A percentile compares a stretch with the other conserved stretches of the same genome.
Evolutionary conservation across 805 yeast genomes (phyloP).

Genomic region (Alloascoidea africana): DNA sequence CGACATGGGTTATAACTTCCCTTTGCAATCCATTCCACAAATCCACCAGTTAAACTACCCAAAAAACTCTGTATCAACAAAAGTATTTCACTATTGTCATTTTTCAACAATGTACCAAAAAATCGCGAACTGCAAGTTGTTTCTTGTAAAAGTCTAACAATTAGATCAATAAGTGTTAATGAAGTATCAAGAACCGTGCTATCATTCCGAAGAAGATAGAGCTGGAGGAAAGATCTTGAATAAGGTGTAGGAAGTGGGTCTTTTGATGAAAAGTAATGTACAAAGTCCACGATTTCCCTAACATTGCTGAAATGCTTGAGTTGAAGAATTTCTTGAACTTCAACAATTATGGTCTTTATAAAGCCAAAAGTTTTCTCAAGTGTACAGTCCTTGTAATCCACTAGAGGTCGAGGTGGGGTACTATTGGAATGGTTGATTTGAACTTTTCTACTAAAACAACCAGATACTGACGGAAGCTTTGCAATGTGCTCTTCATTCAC

Average conservation of each 20-base stretch:
- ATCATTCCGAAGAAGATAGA: constrained; percentile 49
- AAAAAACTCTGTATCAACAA: not conserved
- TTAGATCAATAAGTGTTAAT: not conserved
- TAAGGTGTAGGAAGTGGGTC: constrained; percentile 11
- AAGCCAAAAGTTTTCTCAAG: constrained; percentile 10
- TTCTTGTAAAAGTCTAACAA: not conserved
- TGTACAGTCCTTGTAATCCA: constrained; percentile 11
- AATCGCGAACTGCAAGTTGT: not conserved
- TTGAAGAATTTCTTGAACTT: constrained; percentile 18
- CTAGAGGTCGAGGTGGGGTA: constrained; percentile 26
- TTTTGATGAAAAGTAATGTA: not conserved
- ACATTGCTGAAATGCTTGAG: not conserved
- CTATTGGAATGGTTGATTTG: constrained; percentile 32
- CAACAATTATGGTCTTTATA: constrained; percentile 19
- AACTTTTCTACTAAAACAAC: constrained; percentile 29
- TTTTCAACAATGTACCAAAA: not conserved
- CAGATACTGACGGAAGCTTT: constrained; percentile 11
- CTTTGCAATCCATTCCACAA: constrained; percentile 19
- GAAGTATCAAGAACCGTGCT: constrained; percentile 35
- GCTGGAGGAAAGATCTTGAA: constrained; percentile 49
- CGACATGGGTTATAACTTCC: constrained; percentile 61
- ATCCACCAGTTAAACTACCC: not conserved
- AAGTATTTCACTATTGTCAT: not conserved
- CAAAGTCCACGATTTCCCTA: not conserved
- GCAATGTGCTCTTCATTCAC: not conserved